These are phyloP conservation scores for Fusarium marasasianum DNA, from an alignment of 2,329 filamentous ascomycete species.

Conservation along the genomic window DNA sequence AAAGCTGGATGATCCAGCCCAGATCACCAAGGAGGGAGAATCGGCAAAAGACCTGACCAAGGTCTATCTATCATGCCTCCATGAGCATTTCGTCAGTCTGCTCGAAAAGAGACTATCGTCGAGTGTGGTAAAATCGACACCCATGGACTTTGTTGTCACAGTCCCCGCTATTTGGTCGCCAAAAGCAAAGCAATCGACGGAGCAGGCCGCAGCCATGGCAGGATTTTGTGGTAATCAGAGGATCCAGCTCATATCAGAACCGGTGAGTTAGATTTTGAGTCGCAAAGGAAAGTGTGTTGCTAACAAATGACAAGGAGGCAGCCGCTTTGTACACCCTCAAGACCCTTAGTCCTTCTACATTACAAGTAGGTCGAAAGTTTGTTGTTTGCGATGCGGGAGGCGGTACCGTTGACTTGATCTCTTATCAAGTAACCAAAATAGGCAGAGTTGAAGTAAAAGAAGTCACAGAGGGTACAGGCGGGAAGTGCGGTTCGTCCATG, in stretches of 20 bases:
- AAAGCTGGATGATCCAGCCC: slow-evolving; percentile 49
- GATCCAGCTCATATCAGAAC: slow-evolving; percentile 60
- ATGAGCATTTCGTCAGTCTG: slow-evolving; percentile 57
- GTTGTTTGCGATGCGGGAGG: slow-evolving; percentile 65
- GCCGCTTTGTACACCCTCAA: slow-evolving; percentile 61
- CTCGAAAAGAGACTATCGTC: slow-evolving; percentile 55
- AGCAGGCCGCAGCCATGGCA: slow-evolving; percentile 51
- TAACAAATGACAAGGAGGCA: slow-evolving; percentile 52
- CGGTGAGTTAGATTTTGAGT: slow-evolving; percentile 43
- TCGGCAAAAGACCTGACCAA: slow-evolving; percentile 50
- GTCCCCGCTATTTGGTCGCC: slow-evolving; percentile 69
- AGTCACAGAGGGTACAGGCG: slow-evolving; percentile 59
- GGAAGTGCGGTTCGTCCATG: slow-evolving; percentile 60
- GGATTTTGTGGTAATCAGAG: slow-evolving; percentile 53
- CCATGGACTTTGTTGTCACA: slow-evolving; percentile 64
- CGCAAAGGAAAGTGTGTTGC: background rate
- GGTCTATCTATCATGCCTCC: slow-evolving; percentile 58
- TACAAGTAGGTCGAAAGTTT: slow-evolving; percentile 58
- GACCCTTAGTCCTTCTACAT: slow-evolving; percentile 52
- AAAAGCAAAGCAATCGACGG: slow-evolving; percentile 61
- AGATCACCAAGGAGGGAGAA: slow-evolving; percentile 46
- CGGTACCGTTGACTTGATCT: slow-evolving; percentile 64
- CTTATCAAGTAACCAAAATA: slow-evolving; percentile 57
- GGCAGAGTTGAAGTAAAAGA: slow-evolving; percentile 58
- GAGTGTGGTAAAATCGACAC: slow-evolving; percentile 53